Conservation (phyloP, 1,139 yeast species). For the Zygosaccharomyces sapae region DNA sequence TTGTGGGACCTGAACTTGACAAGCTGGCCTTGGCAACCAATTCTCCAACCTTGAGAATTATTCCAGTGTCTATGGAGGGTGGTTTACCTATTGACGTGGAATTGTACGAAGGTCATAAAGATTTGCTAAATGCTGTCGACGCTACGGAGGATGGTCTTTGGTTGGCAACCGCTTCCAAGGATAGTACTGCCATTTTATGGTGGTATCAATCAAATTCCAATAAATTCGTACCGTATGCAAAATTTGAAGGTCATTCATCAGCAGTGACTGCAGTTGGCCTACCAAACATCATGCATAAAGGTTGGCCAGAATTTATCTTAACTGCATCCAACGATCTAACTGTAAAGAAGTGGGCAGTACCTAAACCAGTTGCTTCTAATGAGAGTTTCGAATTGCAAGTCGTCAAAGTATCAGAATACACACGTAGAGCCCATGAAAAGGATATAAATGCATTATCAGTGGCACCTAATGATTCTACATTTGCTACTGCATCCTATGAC, state of each 20-base stretch:
- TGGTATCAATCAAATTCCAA: conserved; percentile 43
- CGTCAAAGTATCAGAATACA: conserved; percentile 61
- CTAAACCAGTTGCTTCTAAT: conserved; percentile 37
- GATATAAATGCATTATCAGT: conserved; percentile 87
- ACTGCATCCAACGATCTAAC: conserved; percentile 91
- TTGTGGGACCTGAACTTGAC: conserved; percentile 59
- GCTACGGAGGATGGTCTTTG: conserved; percentile 74
- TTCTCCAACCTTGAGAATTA: conserved; percentile 81
- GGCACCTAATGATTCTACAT: conserved; percentile 79
- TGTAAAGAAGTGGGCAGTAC: conserved; percentile 82
- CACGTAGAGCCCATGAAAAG: conserved; percentile 94
- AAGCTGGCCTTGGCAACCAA: conserved; percentile 83
- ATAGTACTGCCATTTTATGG: conserved; percentile 83
- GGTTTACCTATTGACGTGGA: conserved; percentile 55
- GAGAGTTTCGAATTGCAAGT: conserved; percentile 33
- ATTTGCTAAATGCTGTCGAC: conserved; percentile 77
- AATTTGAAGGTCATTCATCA: conserved; percentile 81
- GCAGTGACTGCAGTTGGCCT: conserved; percentile 79
- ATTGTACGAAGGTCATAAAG: conserved; percentile 76
- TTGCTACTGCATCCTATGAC: conserved; percentile 96
- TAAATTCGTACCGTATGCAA: conserved; percentile 52
- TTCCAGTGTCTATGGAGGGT: conserved; percentile 32
- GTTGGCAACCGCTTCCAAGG: conserved; percentile 94
- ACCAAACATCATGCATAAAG: conserved; percentile 52
- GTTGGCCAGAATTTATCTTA: conserved; percentile 64